Conservation (phyloP, 192 early-diverging fungal genomes). For the Dimargaris xerosporica region DNA sequence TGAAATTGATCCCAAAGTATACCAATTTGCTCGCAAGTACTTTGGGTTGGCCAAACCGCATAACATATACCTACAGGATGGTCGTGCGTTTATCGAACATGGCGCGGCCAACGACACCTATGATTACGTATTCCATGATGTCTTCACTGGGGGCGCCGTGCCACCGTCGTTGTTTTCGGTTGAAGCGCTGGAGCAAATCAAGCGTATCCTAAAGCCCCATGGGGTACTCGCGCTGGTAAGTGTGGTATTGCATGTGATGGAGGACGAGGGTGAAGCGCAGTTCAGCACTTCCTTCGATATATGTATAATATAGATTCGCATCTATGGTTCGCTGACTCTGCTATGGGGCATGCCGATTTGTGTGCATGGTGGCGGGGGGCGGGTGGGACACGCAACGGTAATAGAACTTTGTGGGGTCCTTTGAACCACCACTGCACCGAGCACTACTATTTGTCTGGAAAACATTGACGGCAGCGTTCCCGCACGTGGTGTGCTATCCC, state of each 20-base stretch:
- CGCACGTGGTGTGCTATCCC: conserved; percentile 46
- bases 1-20: conserved; percentile 68
- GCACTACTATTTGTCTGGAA: conserved; percentile 39
- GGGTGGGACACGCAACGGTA: too few relatives aligned
- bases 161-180: conserved; percentile 54
- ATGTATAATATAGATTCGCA: too few relatives aligned
- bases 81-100: conserved; percentile 52
- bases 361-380: too few relatives aligned
- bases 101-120: conserved; percentile 33
- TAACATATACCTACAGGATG: conserved; percentile 52
- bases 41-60: conserved; percentile 46
- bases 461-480: conserved; percentile 51
- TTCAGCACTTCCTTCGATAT: too few relatives aligned
- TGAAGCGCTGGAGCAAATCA: conserved; percentile 46
- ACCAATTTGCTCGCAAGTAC: conserved; percentile 44
- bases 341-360: too few relatives aligned
- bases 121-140: conserved; percentile 81
- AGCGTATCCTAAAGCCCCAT: conserved; percentile 48
- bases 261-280: conserved; percentile 9
- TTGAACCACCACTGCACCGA: conserved; percentile 28
- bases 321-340: too few relatives aligned
- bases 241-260: neutral
- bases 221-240: conserved; percentile 65
- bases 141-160: conserved; percentile 83
- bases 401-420: conserved; percentile 62